Evolutionary conservation across 257 asterid genomes (phyloP), one percentile per base, ranked within the genome.

Genomic region (Scutellaria barbata): DNA sequence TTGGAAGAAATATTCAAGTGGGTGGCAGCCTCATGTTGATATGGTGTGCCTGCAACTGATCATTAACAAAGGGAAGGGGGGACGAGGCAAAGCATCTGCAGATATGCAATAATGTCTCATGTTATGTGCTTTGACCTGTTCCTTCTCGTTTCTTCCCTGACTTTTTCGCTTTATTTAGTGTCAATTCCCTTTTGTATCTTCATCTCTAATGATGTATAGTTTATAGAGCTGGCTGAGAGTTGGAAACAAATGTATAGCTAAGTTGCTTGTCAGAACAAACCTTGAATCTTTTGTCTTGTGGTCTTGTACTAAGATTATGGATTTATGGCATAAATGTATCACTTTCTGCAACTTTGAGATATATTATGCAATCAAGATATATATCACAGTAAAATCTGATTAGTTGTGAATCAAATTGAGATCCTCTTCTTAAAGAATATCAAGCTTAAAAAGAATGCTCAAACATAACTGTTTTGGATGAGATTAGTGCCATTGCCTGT

Each of bases 141-240:
- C 57, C 52, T 46, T 50, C 14, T 10, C 42, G 3, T 25, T 30
- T 9, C 52, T 37, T 48, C 5, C 16, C 35, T 25, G 14, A 53
- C 6, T 53, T 63, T 18, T 61, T 2, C 35, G 8, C 6, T 58
- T 51, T 35, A 10, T 22, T 57, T 65, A 48, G 10, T 67, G 33
- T 64, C 51, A 0, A 4, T 37, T 37, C 47, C 60, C 5, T 71
- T 43, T 71, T 30, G 76, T 41, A 50, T 65, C 37, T 51, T n/a
- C 48, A 0, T 30, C 45, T 69, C 59, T 12, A n/a, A 76, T 76
- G 66, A 70, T 75, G 81, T 84, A 57, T 73, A 82, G 87, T 75
- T 74, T 69, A 52, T 69, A 80, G 80, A 71, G 77, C 48, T 73
- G 65, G 78, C 72, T 42, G 76, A 74, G 81, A 71, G 68, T 48